Conservation (phyloP, 192 early-diverging fungal genomes). For the Coemansia sp. region DNA sequence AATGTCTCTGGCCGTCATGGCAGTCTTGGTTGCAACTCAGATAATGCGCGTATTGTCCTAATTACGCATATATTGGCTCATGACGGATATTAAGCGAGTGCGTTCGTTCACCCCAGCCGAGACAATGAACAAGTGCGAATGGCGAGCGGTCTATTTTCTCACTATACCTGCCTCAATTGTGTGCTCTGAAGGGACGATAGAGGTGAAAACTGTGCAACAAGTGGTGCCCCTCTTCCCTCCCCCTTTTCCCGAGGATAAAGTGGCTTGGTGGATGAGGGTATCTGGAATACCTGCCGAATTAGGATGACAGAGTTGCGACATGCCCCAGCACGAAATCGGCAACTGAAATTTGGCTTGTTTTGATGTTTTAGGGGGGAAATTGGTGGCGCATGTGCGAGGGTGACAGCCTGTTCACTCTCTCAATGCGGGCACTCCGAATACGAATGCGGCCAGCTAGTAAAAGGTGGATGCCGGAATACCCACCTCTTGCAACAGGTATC, state of each 20-base stretch:
- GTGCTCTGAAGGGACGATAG: background rate
- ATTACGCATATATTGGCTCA: background rate
- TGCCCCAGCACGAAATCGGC: constrained; percentile 3
- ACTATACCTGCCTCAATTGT: background rate
- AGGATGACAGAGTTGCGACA: constrained; percentile 1
- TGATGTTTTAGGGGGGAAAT: background rate
- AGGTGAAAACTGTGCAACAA: too few relatives aligned
- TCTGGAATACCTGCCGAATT: background rate
- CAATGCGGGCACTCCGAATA: background rate
- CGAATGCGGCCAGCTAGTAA: background rate
- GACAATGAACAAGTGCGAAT: background rate
- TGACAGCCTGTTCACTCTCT: constrained; percentile 1
- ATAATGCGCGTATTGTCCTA: background rate
- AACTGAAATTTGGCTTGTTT: background rate
- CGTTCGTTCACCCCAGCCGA: background rate
- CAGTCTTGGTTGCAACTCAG: background rate
- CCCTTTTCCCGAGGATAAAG: background rate
- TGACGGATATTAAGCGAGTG: background rate
- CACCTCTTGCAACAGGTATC: background rate
- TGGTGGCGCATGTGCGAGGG: constrained; percentile 5
- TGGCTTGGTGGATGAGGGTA: background rate
- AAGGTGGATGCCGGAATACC: background rate
- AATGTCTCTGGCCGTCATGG: background rate
- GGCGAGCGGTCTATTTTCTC: background rate
- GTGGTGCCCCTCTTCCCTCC: background rate